These are phyloP conservation scores for Tylopilus rubrobrunneus DNA, from an alignment of 768 basidiomycete genomes.

Conservation along the genomic window DNA sequence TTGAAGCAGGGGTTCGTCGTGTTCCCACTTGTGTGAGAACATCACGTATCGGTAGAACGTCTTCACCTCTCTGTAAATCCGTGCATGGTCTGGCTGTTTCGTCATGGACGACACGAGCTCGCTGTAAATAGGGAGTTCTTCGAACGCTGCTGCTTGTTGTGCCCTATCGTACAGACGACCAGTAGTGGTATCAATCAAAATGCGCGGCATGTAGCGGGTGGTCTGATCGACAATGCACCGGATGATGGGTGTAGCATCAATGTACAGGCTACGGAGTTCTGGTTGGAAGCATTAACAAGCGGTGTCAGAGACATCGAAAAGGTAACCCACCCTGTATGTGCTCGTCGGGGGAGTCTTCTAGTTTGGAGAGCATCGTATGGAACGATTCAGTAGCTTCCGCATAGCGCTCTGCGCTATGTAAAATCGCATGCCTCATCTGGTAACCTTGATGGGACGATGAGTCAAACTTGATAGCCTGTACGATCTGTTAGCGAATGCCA, in stretches of 20 bases:
- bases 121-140: too few species aligned
- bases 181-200: not conserved
- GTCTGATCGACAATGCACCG: not conserved
- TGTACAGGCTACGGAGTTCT: not conserved
- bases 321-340: not conserved
- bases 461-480: not conserved
- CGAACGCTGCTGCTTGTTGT: too few species aligned
- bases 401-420: not conserved
- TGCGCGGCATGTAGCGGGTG: not conserved
- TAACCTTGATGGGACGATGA: conserved; percentile 3
- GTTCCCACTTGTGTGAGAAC: too few species aligned
- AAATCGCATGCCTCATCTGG: not conserved
- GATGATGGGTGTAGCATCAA: not conserved
- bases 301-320: not conserved
- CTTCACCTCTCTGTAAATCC: too few species aligned
- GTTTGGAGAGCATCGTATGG: not conserved
- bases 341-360: not conserved
- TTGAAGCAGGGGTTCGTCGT: too few species aligned
- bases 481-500: not conserved
- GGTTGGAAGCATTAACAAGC: not conserved
- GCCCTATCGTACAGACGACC: too few species aligned
- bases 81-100: too few species aligned
- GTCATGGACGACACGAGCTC: too few species aligned
- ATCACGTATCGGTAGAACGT: too few species aligned
- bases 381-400: not conserved